phyloP scores from a whole-genome alignment of 2,329 filamentous ascomycete species.

The Trichoderma semiorbis region DNA sequence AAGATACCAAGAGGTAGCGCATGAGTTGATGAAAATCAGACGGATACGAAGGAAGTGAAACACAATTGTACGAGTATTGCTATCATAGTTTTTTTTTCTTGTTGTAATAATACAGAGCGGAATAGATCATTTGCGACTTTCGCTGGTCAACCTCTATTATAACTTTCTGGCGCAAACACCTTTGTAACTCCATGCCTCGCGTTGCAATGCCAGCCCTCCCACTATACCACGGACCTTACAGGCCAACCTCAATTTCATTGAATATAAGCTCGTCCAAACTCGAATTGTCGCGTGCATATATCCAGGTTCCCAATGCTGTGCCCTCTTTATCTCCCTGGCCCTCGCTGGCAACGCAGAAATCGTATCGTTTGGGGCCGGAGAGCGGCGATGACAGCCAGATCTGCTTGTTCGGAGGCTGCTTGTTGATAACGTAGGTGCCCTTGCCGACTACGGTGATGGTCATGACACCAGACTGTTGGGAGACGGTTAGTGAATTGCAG shows the following conservation, averaged over 20 bases:
- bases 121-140: background rate
- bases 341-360: constrained; percentile 76
- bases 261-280: constrained; percentile 69
- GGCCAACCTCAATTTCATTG: constrained; percentile 69
- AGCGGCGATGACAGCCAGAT: constrained; percentile 94
- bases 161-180: background rate
- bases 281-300: constrained; percentile 81
- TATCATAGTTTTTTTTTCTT: background rate
- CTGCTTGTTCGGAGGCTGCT: constrained; percentile 95
- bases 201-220: background rate
- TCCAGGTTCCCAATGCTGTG: constrained; percentile 71
- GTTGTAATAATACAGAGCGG: constrained; percentile 5
- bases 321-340: constrained; percentile 73
- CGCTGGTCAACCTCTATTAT: constrained; percentile 3
- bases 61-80: background rate
- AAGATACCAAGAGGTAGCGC: background rate
- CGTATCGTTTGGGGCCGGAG: constrained; percentile 89
- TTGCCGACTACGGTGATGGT: constrained; percentile 65
- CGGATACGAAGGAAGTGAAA: background rate
- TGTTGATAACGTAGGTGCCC: constrained; percentile 93
- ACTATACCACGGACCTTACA: constrained; percentile 30
- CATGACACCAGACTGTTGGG: constrained; percentile 73
- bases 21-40: background rate
- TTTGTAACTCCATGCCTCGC: background rate
- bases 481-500: constrained; percentile 1